phyloP scores from a whole-genome alignment of 2,329 filamentous ascomycete species.

The Herpotrichia juniperi region DNA sequence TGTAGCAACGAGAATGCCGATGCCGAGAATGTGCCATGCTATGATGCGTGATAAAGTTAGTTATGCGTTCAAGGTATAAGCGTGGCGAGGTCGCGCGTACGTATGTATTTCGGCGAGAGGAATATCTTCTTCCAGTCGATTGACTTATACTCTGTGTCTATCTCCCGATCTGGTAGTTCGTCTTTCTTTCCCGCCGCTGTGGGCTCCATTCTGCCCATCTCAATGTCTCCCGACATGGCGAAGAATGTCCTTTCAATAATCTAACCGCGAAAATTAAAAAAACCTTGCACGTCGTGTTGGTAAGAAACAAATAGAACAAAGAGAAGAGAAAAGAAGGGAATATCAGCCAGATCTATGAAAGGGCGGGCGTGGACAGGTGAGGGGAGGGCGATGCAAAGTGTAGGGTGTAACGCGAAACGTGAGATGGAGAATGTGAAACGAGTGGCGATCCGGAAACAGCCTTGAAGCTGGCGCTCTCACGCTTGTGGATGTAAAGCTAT shows the following conservation, averaged over 20 bases:
- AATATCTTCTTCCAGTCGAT: slow-evolving; percentile 43
- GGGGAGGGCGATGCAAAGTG: not conserved
- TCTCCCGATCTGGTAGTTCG: slow-evolving; percentile 15
- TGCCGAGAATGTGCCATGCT: slow-evolving; percentile 42
- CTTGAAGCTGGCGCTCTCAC: slow-evolving; percentile 2
- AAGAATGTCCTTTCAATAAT: not conserved
- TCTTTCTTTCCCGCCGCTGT: slow-evolving; percentile 26
- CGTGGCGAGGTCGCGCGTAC: slow-evolving; percentile 20
- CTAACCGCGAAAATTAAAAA: not conserved
- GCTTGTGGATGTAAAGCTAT: not conserved
- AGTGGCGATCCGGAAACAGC: not conserved
- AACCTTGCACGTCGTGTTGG: not conserved
- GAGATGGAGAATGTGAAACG: not conserved
- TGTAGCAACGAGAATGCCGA: slow-evolving; percentile 33
- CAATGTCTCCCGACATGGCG: slow-evolving; percentile 27
- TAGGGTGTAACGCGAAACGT: not conserved
- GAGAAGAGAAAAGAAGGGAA: not conserved
- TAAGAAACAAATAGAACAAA: not conserved
- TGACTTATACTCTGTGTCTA: slow-evolving; percentile 38
- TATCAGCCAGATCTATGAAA: too few relatives aligned
- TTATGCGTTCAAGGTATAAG: not conserved
- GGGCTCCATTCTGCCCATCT: slow-evolving; percentile 33
- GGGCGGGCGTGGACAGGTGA: too few relatives aligned
- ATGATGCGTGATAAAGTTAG: not conserved
- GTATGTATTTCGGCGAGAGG: slow-evolving; percentile 42